Conservation (phyloP, 345 rosid genomes). For the Draba incana region DNA sequence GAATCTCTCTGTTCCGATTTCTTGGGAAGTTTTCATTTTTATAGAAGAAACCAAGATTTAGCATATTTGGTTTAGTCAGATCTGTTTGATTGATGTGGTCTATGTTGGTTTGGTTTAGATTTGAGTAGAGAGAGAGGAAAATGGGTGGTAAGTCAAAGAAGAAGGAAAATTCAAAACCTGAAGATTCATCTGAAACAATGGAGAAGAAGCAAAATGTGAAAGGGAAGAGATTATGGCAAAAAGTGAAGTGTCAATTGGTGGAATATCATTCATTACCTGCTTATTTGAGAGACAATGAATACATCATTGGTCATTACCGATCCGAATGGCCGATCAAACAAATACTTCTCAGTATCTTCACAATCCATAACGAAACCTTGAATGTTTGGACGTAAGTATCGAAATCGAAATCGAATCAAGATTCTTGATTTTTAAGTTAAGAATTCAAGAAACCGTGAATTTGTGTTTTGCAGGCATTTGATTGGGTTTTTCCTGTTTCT, state of each 20-base stretch:
- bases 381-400: conserved; percentile 93
- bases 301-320: conserved; percentile 81
- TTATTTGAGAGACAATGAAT: conserved; percentile 87
- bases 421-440: background rate
- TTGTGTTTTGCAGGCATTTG: conserved; percentile 73
- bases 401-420: background rate
- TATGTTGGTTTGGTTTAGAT: background rate
- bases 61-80: background rate
- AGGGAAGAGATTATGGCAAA: conserved; percentile 85
- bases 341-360: conserved; percentile 74
- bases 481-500: conserved; percentile 98
- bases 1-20: conserved; percentile 20
- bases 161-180: conserved; percentile 27
- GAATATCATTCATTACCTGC: conserved; percentile 87
- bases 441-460: conserved; percentile 3
- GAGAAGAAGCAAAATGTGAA: conserved; percentile 60
- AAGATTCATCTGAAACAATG: conserved; percentile 45
- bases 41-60: conserved; percentile 4
- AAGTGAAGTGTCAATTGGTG: conserved; percentile 88
- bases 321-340: conserved; percentile 96
- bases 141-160: conserved; percentile 46
- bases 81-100: conserved; percentile 22
- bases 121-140: conserved; percentile 13
- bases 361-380: conserved; percentile 88
- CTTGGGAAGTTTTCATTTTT: background rate